These are phyloP conservation scores for Mycena amicta DNA, from an alignment of 768 basidiomycete species.

Conservation along the genomic window DNA sequence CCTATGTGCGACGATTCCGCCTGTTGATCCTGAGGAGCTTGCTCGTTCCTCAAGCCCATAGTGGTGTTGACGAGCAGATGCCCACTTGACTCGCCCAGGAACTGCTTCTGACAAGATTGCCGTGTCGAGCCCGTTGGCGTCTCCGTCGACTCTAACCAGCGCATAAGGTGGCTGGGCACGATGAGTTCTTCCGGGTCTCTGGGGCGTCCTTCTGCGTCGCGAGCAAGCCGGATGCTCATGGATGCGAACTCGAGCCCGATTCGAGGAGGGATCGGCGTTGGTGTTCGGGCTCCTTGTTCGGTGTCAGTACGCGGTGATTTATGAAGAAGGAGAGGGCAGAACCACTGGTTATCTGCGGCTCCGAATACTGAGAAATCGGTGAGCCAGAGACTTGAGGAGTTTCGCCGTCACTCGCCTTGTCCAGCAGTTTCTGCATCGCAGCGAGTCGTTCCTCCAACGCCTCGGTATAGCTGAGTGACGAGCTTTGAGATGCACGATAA, in stretches of 20 bases:
- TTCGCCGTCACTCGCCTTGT: background rate
- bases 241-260: background rate
- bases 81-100: slow-evolving; percentile 1
- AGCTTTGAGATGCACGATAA: background rate
- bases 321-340: background rate
- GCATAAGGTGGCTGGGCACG: background rate
- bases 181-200: background rate
- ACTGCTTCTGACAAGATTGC: background rate
- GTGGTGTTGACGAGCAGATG: background rate
- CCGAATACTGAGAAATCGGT: background rate
- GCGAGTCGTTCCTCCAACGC: background rate
- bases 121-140: background rate
- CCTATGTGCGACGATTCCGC: background rate
- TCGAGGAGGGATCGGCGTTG: background rate
- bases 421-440: background rate
- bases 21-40: background rate
- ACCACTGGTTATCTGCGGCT: background rate
- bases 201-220: background rate
- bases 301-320: background rate
- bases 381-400: background rate
- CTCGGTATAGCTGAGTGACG: background rate
- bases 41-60: background rate
- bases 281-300: background rate
- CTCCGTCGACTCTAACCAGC: background rate
- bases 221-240: background rate